Evolutionary conservation across 805 yeast species (phyloP).

Genomic region (Saccharomyces kudriavzevii): DNA sequence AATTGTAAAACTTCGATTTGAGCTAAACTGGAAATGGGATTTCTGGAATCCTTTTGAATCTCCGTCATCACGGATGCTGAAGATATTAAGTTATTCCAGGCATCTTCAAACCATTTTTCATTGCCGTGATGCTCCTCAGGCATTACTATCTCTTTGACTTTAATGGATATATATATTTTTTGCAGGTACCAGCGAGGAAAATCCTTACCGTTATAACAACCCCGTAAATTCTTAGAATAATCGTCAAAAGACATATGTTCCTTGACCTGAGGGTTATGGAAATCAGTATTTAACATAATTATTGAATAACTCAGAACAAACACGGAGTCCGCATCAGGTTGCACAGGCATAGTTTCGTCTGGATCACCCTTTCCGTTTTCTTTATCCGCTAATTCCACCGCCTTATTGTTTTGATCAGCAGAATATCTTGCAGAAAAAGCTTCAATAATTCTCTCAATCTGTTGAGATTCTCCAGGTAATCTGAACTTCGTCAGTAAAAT

Average conservation of each 20-base stretch:
- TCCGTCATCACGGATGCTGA: slow-evolving; percentile 28
- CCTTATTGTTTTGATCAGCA: slow-evolving; percentile 42
- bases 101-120: slow-evolving; percentile 80
- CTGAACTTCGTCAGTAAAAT: slow-evolving; percentile 72
- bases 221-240: slow-evolving; percentile 68
- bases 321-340: slow-evolving; percentile 75
- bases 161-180: slow-evolving; percentile 69
- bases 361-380: slow-evolving; percentile 13
- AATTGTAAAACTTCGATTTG: slow-evolving; percentile 37
- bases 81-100: slow-evolving; percentile 62
- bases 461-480: slow-evolving; percentile 94
- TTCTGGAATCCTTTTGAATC: slow-evolving; percentile 5
- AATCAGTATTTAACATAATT: slow-evolving; percentile 86
- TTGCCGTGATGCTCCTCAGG: slow-evolving; percentile 95
- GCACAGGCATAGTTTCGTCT: slow-evolving; percentile 37
- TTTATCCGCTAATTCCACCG: slow-evolving; percentile 12
- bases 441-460: slow-evolving; percentile 87
- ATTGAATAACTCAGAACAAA: slow-evolving; percentile 83
- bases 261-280: slow-evolving; percentile 83
- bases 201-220: slow-evolving; percentile 64
- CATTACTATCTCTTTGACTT: slow-evolving; percentile 82
- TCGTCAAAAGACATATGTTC: slow-evolving; percentile 84
- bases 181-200: slow-evolving; percentile 79
- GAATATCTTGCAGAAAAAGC: slow-evolving; percentile 75
- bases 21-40: slow-evolving; percentile 8